phyloP scores from a whole-genome alignment of 495 filamentous ascomycete species.

The Podospora didyma region DNA sequence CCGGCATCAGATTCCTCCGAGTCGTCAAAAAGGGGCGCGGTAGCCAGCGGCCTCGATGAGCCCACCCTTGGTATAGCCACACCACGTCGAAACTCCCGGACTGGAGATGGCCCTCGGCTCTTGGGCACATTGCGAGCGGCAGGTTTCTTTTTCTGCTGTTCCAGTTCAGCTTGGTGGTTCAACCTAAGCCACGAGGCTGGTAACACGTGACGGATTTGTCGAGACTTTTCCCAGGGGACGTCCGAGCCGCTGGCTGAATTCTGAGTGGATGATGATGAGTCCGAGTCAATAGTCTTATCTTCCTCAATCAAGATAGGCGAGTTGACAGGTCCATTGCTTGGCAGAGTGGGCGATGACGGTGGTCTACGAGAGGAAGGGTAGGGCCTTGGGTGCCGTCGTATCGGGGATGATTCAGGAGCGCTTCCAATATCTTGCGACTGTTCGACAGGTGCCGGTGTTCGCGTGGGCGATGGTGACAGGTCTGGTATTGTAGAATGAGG shows the following conservation, averaged over 20 bases:
- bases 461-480: slow-evolving; percentile 19
- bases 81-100: slow-evolving; percentile 46
- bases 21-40: slow-evolving; percentile 43
- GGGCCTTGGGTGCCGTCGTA: background rate
- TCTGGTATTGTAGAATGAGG: slow-evolving; percentile 14
- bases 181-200: slow-evolving; percentile 88
- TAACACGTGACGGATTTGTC: slow-evolving; percentile 74
- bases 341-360: background rate
- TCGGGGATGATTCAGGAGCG: background rate
- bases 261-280: slow-evolving; percentile 10
- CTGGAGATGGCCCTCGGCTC: slow-evolving; percentile 31
- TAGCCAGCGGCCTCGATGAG: slow-evolving; percentile 16
- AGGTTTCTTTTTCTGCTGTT: slow-evolving; percentile 28
- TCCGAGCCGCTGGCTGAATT: slow-evolving; percentile 41
- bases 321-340: background rate
- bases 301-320: slow-evolving; percentile 17
- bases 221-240: slow-evolving; percentile 37
- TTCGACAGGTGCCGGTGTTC: slow-evolving; percentile 1
- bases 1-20: slow-evolving; percentile 39
- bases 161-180: no score
- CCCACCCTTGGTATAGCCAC: slow-evolving; percentile 44
- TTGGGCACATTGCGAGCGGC: slow-evolving; percentile 32
- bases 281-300: slow-evolving; percentile 15
- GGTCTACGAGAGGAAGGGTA: background rate
- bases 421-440: slow-evolving; percentile 5